Conservation (phyloP, 2,329 filamentous ascomycete genomes). For the Colletotrichum plurivorum region DNA sequence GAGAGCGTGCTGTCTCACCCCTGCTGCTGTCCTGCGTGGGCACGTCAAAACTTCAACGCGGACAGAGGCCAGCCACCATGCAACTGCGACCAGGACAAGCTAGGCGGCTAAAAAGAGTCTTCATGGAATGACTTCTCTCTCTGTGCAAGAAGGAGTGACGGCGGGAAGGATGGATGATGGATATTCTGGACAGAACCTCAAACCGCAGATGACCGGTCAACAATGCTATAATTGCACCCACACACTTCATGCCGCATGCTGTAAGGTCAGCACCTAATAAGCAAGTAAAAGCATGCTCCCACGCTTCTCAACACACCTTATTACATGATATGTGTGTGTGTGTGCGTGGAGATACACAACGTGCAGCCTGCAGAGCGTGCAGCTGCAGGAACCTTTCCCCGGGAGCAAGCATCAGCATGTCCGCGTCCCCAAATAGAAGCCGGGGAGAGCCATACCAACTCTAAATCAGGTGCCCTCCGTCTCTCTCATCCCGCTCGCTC, state of each 20-base stretch:
- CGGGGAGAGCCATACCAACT: too few species aligned
- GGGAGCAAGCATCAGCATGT: neutral
- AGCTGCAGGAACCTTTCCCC: slow-evolving; percentile 16
- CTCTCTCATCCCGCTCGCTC: too few species aligned
- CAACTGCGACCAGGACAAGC: slow-evolving; percentile 23
- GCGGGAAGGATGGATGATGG: neutral
- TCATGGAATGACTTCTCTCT: neutral
- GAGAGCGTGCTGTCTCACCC: too few species aligned
- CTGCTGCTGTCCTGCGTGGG: too few species aligned
- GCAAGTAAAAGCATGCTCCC: too few species aligned
- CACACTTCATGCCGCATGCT: too few species aligned
- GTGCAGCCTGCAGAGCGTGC: slow-evolving; percentile 7
- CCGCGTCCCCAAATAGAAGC: slow-evolving; percentile 12
- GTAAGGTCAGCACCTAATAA: too few species aligned
- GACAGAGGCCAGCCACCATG: too few species aligned
- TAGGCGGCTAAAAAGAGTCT: slow-evolving; percentile 10
- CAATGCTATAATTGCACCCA: neutral
- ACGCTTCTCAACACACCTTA: too few species aligned
- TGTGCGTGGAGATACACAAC: neutral
- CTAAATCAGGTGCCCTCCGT: too few species aligned
- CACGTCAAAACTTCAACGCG: too few species aligned
- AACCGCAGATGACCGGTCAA: slow-evolving; percentile 15
- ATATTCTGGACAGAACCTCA: neutral
- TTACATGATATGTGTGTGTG: too few species aligned
- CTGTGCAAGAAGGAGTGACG: slow-evolving; percentile 11